Conservation (phyloP, 164 flowering plant species). For the Protea cynaroides region DNA sequence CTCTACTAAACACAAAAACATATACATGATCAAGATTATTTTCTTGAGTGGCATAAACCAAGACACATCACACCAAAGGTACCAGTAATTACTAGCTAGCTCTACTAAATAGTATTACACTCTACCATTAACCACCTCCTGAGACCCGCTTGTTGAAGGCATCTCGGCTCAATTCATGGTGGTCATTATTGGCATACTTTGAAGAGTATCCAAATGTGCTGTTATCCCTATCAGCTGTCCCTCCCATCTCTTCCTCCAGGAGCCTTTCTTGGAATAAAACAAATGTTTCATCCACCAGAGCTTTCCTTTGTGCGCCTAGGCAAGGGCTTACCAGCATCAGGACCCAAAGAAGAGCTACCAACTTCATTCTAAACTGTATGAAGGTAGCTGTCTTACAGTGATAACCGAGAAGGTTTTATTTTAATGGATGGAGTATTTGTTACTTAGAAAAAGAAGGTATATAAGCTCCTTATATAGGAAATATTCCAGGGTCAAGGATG, state of each 20-base stretch:
- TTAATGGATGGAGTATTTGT: too few relatives aligned
- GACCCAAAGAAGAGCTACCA: constrained; percentile 10
- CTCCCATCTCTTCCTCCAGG: not conserved
- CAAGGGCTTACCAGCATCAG: constrained; percentile 15
- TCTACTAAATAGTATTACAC: too few relatives aligned
- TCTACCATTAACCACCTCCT: not conserved
- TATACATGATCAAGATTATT: too few relatives aligned
- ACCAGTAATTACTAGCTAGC: too few relatives aligned
- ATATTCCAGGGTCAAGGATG: not conserved
- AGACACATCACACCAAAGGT: too few relatives aligned
- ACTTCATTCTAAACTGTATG: constrained; percentile 10
- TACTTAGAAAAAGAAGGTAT: not conserved
- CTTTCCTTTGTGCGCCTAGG: constrained; percentile 13
- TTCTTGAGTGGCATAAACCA: too few relatives aligned
- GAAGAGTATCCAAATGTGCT: not conserved
- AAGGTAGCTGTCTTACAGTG: too few relatives aligned
- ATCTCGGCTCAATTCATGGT: constrained; percentile 4
- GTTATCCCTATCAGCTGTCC: not conserved
- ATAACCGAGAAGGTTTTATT: too few relatives aligned
- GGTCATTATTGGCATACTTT: not conserved
- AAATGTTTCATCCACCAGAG: not conserved
- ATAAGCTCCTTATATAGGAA: not conserved
- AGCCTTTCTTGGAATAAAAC: too few relatives aligned
- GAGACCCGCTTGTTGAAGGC: not conserved
- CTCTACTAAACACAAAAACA: too few relatives aligned